Evolutionary conservation across 1,284 basidiomycete genomes (phyloP).

Genomic region (Lentinula novae-zelandiae): DNA sequence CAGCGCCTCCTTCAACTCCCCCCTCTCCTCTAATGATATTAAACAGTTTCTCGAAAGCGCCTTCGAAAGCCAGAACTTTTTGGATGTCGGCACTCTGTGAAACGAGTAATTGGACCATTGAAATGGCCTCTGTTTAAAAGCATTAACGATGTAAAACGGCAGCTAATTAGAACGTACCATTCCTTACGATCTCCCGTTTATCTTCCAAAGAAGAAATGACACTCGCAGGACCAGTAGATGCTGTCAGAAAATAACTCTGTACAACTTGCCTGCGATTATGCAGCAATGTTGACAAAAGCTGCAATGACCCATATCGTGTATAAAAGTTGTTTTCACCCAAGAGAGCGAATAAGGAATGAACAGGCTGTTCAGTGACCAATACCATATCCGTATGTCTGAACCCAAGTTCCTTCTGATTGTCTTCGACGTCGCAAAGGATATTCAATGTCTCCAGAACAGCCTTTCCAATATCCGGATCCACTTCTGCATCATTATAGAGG

Average conservation of each 20-base stretch:
- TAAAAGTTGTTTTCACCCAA: constrained; percentile 81
- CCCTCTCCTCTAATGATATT: constrained; percentile 86
- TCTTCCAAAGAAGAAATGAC: constrained; percentile 77
- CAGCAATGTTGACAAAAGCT: constrained; percentile 79
- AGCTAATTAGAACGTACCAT: constrained; percentile 48
- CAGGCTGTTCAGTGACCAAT: constrained; percentile 65
- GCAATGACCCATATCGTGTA: constrained; percentile 82
- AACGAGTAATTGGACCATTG: constrained; percentile 80
- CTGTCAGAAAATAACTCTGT: constrained; percentile 87
- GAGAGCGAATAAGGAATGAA: constrained; percentile 77
- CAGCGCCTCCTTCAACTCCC: constrained; percentile 88
- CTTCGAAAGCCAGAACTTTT: constrained; percentile 96
- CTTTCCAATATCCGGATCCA: constrained; percentile 88
- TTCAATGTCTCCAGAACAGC: constrained; percentile 86
- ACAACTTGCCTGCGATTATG: constrained; percentile 77
- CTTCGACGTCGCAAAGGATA: constrained; percentile 67
- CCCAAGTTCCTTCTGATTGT: constrained; percentile 56
- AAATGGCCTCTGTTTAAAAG: constrained; percentile 62
- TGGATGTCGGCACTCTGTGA: constrained; percentile 92
- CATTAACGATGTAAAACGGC: constrained; percentile 6
- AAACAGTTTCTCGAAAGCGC: constrained; percentile 95
- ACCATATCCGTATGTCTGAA: constrained; percentile 73
- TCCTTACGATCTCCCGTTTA: constrained; percentile 79
- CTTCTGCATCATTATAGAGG: constrained; percentile 80
- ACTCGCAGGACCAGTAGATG: constrained; percentile 69